phyloP scores from a whole-genome alignment of 306 rosid genomes.

The Lathyrus aphaca region DNA sequence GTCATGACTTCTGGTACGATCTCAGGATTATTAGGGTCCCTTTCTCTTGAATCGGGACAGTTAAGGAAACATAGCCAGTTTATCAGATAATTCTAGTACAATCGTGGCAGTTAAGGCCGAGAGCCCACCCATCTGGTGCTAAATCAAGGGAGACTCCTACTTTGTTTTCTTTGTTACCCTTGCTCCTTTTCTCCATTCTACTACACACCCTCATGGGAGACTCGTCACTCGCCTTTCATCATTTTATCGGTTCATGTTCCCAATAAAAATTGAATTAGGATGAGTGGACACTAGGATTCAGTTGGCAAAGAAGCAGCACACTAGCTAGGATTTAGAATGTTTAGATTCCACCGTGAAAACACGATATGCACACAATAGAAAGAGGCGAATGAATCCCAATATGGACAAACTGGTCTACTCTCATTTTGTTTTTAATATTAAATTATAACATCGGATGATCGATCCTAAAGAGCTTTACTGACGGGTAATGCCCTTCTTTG shows the following conservation, averaged over 20 bases:
- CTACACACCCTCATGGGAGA: not conserved
- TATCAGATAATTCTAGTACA: no score
- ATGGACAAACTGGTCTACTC: slow-evolving; percentile 4
- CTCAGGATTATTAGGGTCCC: no score
- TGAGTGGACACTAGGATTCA: slow-evolving; percentile 4
- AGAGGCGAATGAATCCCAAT: not conserved
- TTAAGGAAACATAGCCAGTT: no score
- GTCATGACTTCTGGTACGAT: no score
- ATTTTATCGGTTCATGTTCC: not conserved
- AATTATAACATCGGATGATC: not conserved
- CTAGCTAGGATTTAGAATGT: slow-evolving; percentile 17
- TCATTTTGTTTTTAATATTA: slow-evolving; percentile 4
- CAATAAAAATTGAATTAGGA: not conserved
- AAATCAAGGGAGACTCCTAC: no score
- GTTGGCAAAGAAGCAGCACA: not conserved
- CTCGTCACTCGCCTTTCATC: not conserved
- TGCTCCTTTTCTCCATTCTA: not conserved
- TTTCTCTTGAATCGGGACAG: no score
- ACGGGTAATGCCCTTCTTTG: slow-evolving; percentile 3
- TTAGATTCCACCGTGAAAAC: slow-evolving; percentile 16
- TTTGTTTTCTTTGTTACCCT: not conserved
- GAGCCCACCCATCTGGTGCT: no score
- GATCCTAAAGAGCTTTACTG: slow-evolving; percentile 23
- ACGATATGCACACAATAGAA: slow-evolving; percentile 23
- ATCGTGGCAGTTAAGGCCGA: no score